These are phyloP conservation scores for Ophiostoma pallidulum DNA, from an alignment of 2,329 filamentous ascomycete genomes.

Conservation along the genomic window DNA sequence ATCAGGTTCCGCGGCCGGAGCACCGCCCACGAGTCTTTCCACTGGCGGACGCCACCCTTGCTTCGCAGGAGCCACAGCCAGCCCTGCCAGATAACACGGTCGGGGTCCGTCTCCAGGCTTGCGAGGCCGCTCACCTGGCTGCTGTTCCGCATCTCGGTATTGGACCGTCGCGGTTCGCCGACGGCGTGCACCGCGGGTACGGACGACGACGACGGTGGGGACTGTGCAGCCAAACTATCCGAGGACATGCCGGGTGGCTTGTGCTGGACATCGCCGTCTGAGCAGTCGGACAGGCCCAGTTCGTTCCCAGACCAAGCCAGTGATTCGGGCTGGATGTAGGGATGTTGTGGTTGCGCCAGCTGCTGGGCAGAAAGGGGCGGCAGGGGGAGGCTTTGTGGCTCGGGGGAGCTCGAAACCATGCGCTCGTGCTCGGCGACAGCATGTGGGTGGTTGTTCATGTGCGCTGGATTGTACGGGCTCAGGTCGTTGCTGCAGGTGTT, in stretches of 20 bases:
- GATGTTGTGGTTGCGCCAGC: constrained; percentile 28
- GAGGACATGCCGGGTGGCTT: constrained; percentile 40
- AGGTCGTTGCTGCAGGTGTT: constrained; percentile 8
- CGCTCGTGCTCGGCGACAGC: constrained; percentile 30
- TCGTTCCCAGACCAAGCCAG: constrained; percentile 55
- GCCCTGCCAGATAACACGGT: constrained; percentile 89
- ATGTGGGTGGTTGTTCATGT: constrained; percentile 12
- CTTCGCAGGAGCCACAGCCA: constrained; percentile 78
- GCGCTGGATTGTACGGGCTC: constrained; percentile 2
- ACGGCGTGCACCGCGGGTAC: constrained; percentile 1
- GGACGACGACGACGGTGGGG: constrained; percentile 19
- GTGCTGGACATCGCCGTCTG: constrained; percentile 50
- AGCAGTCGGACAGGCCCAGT: constrained; percentile 77
- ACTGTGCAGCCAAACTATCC: constrained; percentile 38
- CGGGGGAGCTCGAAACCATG: constrained; percentile 51
- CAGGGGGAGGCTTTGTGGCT: constrained; percentile 36
- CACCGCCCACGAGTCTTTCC: constrained; percentile 93
- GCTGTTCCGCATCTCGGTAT: constrained; percentile 31
- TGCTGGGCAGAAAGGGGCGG: constrained; percentile 40
- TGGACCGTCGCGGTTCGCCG: neutral
- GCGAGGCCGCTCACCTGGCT: constrained; percentile 52
- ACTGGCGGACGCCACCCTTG: constrained; percentile 75
- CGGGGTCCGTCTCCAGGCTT: constrained; percentile 52
- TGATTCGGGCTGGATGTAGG: constrained; percentile 42
- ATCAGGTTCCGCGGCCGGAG: constrained; percentile 76